These are phyloP conservation scores for Ogataea populi-albae DNA, from an alignment of 805 yeast genomes.

Conservation along the genomic window DNA sequence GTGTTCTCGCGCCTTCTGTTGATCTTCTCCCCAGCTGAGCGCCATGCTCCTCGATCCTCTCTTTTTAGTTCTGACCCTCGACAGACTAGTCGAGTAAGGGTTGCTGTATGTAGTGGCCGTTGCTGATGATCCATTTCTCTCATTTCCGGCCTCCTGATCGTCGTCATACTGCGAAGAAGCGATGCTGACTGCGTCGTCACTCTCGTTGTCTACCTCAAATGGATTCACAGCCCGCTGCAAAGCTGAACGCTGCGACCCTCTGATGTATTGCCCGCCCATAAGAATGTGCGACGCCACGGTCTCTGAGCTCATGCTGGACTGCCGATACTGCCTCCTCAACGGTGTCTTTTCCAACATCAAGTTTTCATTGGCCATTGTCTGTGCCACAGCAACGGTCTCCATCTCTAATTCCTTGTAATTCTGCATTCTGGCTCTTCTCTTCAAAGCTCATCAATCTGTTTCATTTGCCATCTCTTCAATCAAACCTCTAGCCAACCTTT, in stretches of 20 bases:
- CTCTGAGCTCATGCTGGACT: slow-evolving; percentile 4
- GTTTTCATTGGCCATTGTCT: no score
- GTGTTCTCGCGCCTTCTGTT: background rate
- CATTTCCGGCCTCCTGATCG: background rate
- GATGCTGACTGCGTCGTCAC: slow-evolving; percentile 1
- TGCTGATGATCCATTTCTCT: no score
- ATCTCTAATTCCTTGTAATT: no score
- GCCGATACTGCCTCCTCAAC: no score
- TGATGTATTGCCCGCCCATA: background rate
- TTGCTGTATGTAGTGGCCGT: no score
- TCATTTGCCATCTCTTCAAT: no score
- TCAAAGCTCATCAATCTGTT: no score
- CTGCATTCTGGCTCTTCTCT: no score
- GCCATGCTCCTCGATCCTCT: background rate
- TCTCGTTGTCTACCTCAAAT: slow-evolving; percentile 1
- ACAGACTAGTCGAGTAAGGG: no score
- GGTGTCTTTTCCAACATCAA: background rate
- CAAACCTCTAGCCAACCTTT: no score
- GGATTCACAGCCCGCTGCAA: slow-evolving; percentile 4
- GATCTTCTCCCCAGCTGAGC: slow-evolving; percentile 1
- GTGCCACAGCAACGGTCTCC: no score
- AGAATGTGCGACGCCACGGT: slow-evolving; percentile 6
- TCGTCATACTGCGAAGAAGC: background rate
- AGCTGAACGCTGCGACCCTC: background rate
- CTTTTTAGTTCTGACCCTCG: no score